These are phyloP conservation scores for Penstemon barbatus DNA, from an alignment of 257 asterid species.

Conservation along the genomic window DNA sequence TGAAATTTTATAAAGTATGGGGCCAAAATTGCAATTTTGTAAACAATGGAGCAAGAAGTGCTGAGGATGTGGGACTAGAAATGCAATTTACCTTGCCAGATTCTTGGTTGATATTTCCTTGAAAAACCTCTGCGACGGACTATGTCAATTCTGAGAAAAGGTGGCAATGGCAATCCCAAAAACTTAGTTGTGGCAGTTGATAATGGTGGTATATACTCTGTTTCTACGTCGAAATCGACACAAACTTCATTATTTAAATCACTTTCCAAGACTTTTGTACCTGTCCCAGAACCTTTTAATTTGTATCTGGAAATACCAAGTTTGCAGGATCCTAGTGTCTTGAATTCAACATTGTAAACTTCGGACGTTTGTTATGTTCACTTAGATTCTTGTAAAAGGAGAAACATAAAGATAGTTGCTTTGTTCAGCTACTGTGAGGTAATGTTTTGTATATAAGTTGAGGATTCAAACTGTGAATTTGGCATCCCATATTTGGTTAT, in stretches of 20 bases:
- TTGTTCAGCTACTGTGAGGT: slow-evolving; percentile 20
- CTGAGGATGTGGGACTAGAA: too few species aligned
- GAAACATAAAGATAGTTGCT: slow-evolving; percentile 28
- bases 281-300: slow-evolving; percentile 63
- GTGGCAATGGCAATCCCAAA: slow-evolving; percentile 85
- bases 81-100: slow-evolving; percentile 61
- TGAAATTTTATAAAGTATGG: too few species aligned
- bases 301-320: slow-evolving; percentile 75
- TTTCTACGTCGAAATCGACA: slow-evolving; percentile 52
- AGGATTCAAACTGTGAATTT: slow-evolving; percentile 39
- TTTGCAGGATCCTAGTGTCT: slow-evolving; percentile 63
- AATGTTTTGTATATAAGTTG: too few species aligned
- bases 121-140: slow-evolving; percentile 49
- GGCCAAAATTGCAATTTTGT: too few species aligned
- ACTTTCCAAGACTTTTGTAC: slow-evolving; percentile 8
- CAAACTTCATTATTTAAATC: slow-evolving; percentile 29
- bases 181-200: slow-evolving; percentile 74
- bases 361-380: slow-evolving; percentile 30
- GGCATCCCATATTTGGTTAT: too few species aligned
- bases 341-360: slow-evolving; percentile 50
- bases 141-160: slow-evolving; percentile 67
- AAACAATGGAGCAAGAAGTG: too few species aligned
- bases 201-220: slow-evolving; percentile 67
- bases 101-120: slow-evolving; percentile 58
- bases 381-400: slow-evolving; percentile 28